Percentiles rank a stretch among this genome's conserved stretches.
Conservation (phyloP, 2,329 filamentous ascomycete species). For the Canariomyces notabilis region DNA sequence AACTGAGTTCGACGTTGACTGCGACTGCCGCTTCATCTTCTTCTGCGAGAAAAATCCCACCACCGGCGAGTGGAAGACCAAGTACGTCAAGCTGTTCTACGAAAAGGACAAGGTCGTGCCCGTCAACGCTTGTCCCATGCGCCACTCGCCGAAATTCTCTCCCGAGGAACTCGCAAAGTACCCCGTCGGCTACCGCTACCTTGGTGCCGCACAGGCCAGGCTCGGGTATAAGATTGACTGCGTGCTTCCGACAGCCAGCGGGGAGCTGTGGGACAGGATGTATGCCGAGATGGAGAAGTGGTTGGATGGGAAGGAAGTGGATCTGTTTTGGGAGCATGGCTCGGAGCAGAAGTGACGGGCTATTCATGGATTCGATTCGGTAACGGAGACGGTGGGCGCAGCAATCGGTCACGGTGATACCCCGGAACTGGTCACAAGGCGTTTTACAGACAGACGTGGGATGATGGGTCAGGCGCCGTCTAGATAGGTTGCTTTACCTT, state of each 20-base stretch:
- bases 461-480: not conserved
- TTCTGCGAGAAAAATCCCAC: conserved; percentile 35
- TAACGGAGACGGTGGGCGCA: not conserved
- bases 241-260: conserved; percentile 36
- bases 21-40: conserved; percentile 47
- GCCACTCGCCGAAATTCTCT: conserved; percentile 34
- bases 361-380: not conserved
- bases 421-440: not conserved
- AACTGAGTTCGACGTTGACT: conserved; percentile 43
- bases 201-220: conserved; percentile 42
- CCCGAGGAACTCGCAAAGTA: conserved; percentile 35
- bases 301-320: conserved; percentile 30
- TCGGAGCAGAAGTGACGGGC: conserved; percentile 7
- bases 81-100: conserved; percentile 45
- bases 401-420: not conserved
- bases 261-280: conserved; percentile 34
- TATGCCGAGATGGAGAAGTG: conserved; percentile 40
- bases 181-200: conserved; percentile 42
- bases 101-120: conserved; percentile 47
- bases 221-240: conserved; percentile 41
- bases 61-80: conserved; percentile 34
- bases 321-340: conserved; percentile 23
- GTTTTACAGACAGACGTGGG: no score
- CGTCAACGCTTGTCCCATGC: conserved; percentile 41
- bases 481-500: not conserved